Conservation (phyloP, 2,329 filamentous ascomycete species). For the Trichophyton mentagrophytes region DNA sequence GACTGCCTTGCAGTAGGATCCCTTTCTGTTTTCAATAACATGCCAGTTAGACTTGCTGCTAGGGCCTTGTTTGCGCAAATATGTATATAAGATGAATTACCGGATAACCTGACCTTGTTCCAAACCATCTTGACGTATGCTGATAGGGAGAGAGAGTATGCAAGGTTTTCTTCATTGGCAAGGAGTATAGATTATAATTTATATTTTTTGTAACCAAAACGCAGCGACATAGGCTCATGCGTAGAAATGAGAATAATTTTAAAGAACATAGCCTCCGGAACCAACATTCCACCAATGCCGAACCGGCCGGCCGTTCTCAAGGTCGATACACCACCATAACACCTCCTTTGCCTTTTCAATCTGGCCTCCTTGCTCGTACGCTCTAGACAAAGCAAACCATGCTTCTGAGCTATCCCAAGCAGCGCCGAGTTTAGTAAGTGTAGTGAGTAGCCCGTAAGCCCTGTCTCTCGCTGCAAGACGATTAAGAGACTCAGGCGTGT, state of each 20-base stretch:
- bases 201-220: neutral
- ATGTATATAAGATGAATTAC: neutral
- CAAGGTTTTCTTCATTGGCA: neutral
- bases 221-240: neutral
- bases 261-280: conserved; percentile 53
- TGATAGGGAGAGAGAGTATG: neutral
- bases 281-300: conserved; percentile 64
- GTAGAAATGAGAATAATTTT: conserved; percentile 10
- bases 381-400: conserved; percentile 77
- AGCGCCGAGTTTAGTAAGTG: conserved; percentile 68
- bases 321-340: conserved; percentile 93
- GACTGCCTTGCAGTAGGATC: neutral
- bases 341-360: conserved; percentile 79
- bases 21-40: neutral
- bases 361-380: conserved; percentile 78
- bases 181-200: neutral
- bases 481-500: conserved; percentile 59
- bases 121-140: neutral
- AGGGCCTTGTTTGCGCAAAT: neutral
- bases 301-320: conserved; percentile 73
- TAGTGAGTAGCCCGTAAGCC: conserved; percentile 69
- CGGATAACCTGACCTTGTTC: neutral
- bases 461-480: conserved; percentile 81
- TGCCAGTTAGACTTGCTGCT: neutral
- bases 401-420: conserved; percentile 90